Percentiles rank a stretch among this genome's conserved stretches.
Conservation (phyloP, 352 stramenopile species). For the Phytophthora pluvialis region DNA sequence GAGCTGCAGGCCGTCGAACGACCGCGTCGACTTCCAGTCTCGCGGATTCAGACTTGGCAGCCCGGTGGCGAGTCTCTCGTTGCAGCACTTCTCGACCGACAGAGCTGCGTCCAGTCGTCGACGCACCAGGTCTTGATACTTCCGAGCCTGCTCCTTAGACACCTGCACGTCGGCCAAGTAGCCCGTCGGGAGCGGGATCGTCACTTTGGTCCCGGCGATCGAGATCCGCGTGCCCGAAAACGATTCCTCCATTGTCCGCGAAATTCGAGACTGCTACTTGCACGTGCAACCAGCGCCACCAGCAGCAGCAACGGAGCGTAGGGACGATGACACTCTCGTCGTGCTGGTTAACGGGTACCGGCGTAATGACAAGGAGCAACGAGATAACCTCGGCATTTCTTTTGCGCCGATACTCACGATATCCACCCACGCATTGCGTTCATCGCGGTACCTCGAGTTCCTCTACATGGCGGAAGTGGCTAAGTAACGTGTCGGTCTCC, state of each 20-base stretch:
- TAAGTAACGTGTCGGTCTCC: no score
- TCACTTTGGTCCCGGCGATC: slow-evolving; percentile 6
- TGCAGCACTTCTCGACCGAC: slow-evolving; percentile 18
- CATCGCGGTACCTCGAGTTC: neutral
- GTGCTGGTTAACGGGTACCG: neutral
- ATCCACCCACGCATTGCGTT: slow-evolving; percentile 11
- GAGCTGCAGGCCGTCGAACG: slow-evolving; percentile 16
- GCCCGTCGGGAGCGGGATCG: slow-evolving; percentile 25
- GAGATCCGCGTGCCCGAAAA: no score
- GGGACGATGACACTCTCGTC: neutral
- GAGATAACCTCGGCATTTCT: slow-evolving; percentile 14
- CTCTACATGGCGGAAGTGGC: slow-evolving; percentile 4
- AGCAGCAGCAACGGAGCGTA: slow-evolving; percentile 8
- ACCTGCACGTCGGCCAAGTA: slow-evolving; percentile 21
- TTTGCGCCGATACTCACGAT: slow-evolving; percentile 10
- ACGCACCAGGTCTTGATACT: slow-evolving; percentile 11
- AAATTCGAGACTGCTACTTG: slow-evolving; percentile 7
- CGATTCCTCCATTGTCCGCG: slow-evolving; percentile 15
- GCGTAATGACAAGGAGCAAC: neutral
- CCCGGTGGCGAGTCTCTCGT: slow-evolving; percentile 12
- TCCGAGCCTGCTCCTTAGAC: slow-evolving; percentile 7
- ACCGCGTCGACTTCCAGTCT: slow-evolving; percentile 18
- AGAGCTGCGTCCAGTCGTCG: slow-evolving; percentile 1
- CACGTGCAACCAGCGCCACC: no score
- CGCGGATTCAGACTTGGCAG: slow-evolving; percentile 10